Evolutionary conservation across 805 yeast species (phyloP), one percentile per base, ranked within the genome.

Genomic region (Kazachstania kunashirensis): DNA sequence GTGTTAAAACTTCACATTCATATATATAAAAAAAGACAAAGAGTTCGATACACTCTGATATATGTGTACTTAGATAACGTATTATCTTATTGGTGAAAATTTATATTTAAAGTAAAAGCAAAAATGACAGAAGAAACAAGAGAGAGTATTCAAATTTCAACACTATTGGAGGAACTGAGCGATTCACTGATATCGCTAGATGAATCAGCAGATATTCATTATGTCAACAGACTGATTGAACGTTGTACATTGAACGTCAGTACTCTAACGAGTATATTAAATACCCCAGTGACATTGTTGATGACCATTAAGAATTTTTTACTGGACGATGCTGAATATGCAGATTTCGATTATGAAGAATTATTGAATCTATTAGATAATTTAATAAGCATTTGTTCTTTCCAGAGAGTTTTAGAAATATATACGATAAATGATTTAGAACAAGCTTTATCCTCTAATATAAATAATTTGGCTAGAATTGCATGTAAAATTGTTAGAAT

Each of bases 401-500:
- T 53, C 31, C 57, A 56, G 17, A 48, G 45, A 23, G 45, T 55
- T 1, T 28, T 53, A 16, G 38, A 37, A 17, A 36, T 46, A 2
- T 56, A 45, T 32, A 32, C 50, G 1, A 32, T 50, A 3, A 42
- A 45, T 2, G 59, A 57, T 36, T 33, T 56, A 21, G 40, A 37
- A 24, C 23, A 16, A 19, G 57, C 57, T 7, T 27, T 57, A 19
- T 27, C 36, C 3, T 53, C 61, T 8, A 25, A 37, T 8, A 40
- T 49, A n/a, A 11, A 37, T 2, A 37, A 45, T 2, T 33, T 57
- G 28, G 33, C 46, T 1, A 46, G 37, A 13, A 40, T 50, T 6
- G 54, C 57, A 5, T 52, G 57, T 33, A 48, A 46, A 25, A 50
- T 56, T 8, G 43, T 57, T n/a, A 39, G 44, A 9, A 37, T 37